Evolutionary conservation across 495 filamentous ascomycete genomes (phyloP).

Genomic region (Trichocladium antarcticum): DNA sequence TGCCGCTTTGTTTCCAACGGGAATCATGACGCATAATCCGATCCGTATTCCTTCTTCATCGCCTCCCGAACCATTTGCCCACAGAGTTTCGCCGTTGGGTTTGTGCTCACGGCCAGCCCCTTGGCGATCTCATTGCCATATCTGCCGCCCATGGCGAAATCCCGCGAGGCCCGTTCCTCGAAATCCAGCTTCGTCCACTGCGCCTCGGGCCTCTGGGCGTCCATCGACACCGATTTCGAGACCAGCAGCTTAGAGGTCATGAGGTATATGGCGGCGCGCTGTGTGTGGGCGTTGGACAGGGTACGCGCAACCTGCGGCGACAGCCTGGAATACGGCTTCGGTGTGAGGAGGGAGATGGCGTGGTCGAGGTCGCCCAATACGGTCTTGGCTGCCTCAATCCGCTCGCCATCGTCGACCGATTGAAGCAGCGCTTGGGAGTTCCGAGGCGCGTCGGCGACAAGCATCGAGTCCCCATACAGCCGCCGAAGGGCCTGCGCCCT

Average conservation of each 20-base stretch:
- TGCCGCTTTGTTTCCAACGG: neutral
- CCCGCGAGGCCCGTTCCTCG: constrained; percentile 60
- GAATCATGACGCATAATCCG: constrained; percentile 24
- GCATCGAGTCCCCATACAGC: constrained; percentile 41
- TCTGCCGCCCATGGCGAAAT: constrained; percentile 63
- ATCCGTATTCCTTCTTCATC: constrained; percentile 61
- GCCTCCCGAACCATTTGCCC: constrained; percentile 79
- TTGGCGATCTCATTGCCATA: constrained; percentile 72
- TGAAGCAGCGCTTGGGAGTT: constrained; percentile 23
- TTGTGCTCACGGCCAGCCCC: constrained; percentile 65
- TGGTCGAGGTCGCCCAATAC: constrained; percentile 50
- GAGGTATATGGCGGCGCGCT: constrained; percentile 61
- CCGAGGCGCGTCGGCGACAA: constrained; percentile 22
- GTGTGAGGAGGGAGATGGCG: constrained; percentile 59
- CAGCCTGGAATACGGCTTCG: constrained; percentile 39
- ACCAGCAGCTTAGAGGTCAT: constrained; percentile 44
- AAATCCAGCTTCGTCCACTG: constrained; percentile 43
- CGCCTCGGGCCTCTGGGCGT: constrained; percentile 28
- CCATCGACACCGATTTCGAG: constrained; percentile 16
- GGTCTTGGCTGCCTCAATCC: constrained; percentile 24
- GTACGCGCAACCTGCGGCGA: constrained; percentile 51
- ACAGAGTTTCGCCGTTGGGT: constrained; percentile 83
- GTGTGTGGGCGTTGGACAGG: constrained; percentile 61
- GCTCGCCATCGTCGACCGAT: constrained; percentile 21
- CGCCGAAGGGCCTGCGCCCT: constrained; percentile 60